phyloP scores from a whole-genome alignment of 176 grass and related monocot genomes.

The Rhynchospora breviuscula region DNA sequence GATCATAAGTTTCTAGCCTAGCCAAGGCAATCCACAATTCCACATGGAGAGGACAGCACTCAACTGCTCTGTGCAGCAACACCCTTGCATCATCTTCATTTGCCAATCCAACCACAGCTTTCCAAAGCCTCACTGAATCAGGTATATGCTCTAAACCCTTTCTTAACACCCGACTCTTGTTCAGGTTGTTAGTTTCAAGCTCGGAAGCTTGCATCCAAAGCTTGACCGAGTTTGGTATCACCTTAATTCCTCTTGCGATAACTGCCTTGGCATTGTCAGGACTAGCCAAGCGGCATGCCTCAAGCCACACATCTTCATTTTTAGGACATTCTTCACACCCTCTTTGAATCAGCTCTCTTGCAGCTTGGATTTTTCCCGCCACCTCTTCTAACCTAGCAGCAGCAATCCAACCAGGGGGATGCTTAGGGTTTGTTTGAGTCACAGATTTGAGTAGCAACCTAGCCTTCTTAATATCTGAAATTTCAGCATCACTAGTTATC shows the following conservation, averaged over 20 bases:
- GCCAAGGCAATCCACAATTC: conserved; percentile 93
- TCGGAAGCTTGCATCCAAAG: conserved; percentile 84
- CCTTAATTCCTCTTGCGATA: conserved; percentile 82
- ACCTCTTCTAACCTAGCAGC: conserved; percentile 88
- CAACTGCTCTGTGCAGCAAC: conserved; percentile 84
- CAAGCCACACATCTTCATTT: conserved; percentile 90
- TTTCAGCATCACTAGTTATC: conserved; percentile 92
- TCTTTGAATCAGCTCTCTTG: conserved; percentile 72
- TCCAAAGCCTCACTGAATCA: conserved; percentile 89
- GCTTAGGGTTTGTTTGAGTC: conserved; percentile 88
- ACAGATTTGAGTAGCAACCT: conserved; percentile 77
- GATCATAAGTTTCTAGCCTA: conserved; percentile 89
- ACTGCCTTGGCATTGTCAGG: conserved; percentile 85
- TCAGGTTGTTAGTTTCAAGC: conserved; percentile 55
- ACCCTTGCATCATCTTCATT: conserved; percentile 82
- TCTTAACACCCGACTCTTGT: conserved; percentile 64
- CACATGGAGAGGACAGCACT: conserved; percentile 81
- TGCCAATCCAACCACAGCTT: conserved; percentile 76
- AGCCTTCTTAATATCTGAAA: conserved; percentile 93
- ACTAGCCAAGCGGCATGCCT: conserved; percentile 79
- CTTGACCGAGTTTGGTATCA: conserved; percentile 85
- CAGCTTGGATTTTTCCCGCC: conserved; percentile 71
- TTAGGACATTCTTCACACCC: conserved; percentile 93
- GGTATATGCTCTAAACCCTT: conserved; percentile 87
- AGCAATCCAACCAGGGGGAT: conserved; percentile 91